Evolutionary conservation across 352 stramenopile species (phyloP).

Genomic region (Globisporangium nunn): DNA sequence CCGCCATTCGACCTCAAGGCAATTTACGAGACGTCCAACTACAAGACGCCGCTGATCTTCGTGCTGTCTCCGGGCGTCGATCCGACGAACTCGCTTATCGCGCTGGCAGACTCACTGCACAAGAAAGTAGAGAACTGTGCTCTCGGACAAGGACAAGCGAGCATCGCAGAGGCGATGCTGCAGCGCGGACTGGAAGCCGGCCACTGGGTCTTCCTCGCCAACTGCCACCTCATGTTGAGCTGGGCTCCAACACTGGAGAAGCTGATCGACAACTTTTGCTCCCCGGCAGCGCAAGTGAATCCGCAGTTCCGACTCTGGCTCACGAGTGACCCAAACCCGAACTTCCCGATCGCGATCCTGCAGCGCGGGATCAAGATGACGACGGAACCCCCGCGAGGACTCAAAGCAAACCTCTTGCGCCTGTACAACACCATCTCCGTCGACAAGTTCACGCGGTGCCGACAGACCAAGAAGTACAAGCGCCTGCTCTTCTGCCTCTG

Average conservation of each 20-base stretch:
- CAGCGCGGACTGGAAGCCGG: conserved; percentile 78
- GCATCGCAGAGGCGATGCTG: conserved; percentile 87
- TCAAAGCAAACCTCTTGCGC: conserved; percentile 90
- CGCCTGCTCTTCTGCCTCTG: conserved; percentile 91
- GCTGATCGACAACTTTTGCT: conserved; percentile 87
- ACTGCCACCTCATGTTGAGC: conserved; percentile 95
- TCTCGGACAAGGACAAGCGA: conserved; percentile 91
- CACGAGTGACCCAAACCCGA: conserved; percentile 88
- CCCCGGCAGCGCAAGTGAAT: conserved; percentile 56
- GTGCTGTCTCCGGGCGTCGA: conserved; percentile 93
- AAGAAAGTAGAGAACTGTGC: conserved; percentile 90
- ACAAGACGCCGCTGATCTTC: conserved; percentile 92
- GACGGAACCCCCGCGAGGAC: conserved; percentile 89
- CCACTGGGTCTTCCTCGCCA: conserved; percentile 94
- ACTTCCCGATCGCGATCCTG: conserved; percentile 94
- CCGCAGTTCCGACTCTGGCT: conserved; percentile 92
- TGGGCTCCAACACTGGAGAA: conserved; percentile 95
- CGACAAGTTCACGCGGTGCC: conserved; percentile 83
- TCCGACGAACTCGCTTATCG: conserved; percentile 89
- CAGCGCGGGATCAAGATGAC: conserved; percentile 96
- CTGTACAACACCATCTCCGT: conserved; percentile 92
- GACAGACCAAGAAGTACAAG: conserved; percentile 87
- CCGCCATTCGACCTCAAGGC: conserved; percentile 90
- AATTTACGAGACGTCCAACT: conserved; percentile 85
- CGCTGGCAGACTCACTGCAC: conserved; percentile 71